Evolutionary conservation across 192 early-diverging fungal species (phyloP).

Genomic region (Borealophlyctis nickersoniae): DNA sequence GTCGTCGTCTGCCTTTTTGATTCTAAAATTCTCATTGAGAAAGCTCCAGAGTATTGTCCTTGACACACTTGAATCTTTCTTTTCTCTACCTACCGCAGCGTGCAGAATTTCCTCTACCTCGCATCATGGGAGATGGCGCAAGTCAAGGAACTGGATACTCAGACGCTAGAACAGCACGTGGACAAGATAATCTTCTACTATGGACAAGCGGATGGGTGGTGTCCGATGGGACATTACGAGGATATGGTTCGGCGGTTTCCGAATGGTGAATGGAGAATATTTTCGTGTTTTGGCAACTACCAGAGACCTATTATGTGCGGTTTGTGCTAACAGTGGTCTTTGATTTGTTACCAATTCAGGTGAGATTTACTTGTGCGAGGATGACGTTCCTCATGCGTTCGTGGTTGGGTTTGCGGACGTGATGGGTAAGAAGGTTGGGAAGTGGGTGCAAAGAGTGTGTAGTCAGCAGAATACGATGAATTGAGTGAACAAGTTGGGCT

Average conservation of each 20-base stretch:
- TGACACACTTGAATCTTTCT: slow-evolving; percentile 15
- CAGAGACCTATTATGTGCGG: too few relatives aligned
- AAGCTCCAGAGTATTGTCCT: background rate
- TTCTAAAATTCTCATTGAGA: too few relatives aligned
- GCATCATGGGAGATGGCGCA: slow-evolving; percentile 70
- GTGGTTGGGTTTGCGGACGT: slow-evolving; percentile 57
- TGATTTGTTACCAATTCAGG: background rate
- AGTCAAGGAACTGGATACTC: slow-evolving; percentile 62
- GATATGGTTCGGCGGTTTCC: slow-evolving; percentile 67
- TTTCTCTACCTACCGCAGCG: background rate
- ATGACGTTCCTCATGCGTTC: slow-evolving; percentile 78
- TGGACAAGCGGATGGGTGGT: slow-evolving; percentile 73
- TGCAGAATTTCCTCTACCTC: slow-evolving; percentile 63
- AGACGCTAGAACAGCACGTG: slow-evolving; percentile 49
- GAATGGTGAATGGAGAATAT: slow-evolving; percentile 50
- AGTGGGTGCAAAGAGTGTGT: too few relatives aligned
- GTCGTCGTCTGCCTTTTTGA: slow-evolving; percentile 1
- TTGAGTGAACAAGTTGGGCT: too few relatives aligned
- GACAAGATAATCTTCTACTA: slow-evolving; percentile 78
- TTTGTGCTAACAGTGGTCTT: too few relatives aligned
- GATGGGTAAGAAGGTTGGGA: slow-evolving; percentile 34
- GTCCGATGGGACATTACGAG: slow-evolving; percentile 63
- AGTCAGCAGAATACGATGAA: too few relatives aligned
- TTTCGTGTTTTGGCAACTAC: too few relatives aligned
- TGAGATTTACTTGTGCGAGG: slow-evolving; percentile 62